A percentile compares a stretch with the other conserved stretches of the same genome.
Conservation (phyloP, 305 asterid species). For the Striga hermonthica region DNA sequence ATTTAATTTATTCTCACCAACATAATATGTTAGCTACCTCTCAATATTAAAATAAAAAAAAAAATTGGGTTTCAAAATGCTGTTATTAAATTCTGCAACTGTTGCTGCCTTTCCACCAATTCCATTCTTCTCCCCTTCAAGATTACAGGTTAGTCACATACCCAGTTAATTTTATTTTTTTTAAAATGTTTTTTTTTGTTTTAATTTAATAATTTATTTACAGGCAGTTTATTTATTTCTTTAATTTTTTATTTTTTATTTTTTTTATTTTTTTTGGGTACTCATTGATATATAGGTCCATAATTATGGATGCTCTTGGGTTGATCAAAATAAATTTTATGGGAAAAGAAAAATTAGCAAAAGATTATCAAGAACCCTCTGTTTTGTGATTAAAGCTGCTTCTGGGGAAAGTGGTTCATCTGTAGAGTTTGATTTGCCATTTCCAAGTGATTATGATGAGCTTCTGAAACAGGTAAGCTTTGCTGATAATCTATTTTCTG, state of each 20-base stretch:
- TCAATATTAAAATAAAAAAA: not conserved
- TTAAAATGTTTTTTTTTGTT: too few species aligned
- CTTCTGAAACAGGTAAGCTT: slow-evolving; percentile 64
- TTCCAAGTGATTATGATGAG: slow-evolving; percentile 69
- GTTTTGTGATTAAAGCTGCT: slow-evolving; percentile 36
- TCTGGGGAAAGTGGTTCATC: slow-evolving; percentile 41
- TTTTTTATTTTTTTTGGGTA: too few species aligned
- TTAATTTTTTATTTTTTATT: too few species aligned
- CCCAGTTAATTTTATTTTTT: too few species aligned
- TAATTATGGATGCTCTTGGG: too few species aligned
- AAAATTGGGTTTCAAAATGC: slow-evolving; percentile 60
- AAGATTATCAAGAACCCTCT: slow-evolving; percentile 35
- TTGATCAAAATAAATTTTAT: too few species aligned
- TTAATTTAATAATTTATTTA: too few species aligned
- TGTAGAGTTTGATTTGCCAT: slow-evolving; percentile 50
- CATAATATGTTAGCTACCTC: not conserved
- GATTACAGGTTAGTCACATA: slow-evolving; percentile 30
- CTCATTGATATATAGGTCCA: too few species aligned
- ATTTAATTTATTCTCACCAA: slow-evolving; percentile 15
- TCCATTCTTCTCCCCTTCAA: slow-evolving; percentile 31
- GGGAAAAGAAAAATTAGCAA: slow-evolving; percentile 21
- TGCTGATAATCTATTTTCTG: too few species aligned
- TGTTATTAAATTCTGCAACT: slow-evolving; percentile 41
- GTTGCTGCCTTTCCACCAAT: slow-evolving; percentile 34
- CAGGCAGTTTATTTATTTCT: too few species aligned